Base-by-base conservation (phyloP, 2,329 filamentous ascomycete species). In the Exophiala alcalophila region DNA sequence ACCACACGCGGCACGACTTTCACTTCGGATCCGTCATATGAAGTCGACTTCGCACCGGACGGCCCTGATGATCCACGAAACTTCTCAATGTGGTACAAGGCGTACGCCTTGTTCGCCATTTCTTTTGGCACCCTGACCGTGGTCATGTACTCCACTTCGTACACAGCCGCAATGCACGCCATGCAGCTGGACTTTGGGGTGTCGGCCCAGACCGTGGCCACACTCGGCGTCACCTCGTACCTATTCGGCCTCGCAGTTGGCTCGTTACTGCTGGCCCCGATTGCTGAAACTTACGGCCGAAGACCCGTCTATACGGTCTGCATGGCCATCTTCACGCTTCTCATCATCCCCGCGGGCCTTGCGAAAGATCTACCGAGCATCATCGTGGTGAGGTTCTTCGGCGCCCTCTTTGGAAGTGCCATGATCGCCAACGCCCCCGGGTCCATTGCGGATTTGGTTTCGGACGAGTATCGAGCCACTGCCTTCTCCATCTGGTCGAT, bases 391-490 rank as follows among this genome's bases (percentile, higher is more conserved):
- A 75, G 87, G 16, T 90, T 89, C 61, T 78, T 92, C 51, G 83
- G 80, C 20, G 84, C 83, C 5, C 64, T 88, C 41, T 86, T 82
- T 37, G 84, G 86, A 3, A 78, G 86, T 4, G 86, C 84, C 28
- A 84, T 94, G 78, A 81, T 95, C 18, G 80, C 81, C 9, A 94
- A 94, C 59, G 80, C 84, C 1, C 87, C 89, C 0, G 90, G 89
- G 2, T 87, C 83, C 5, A 77, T 95, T 8, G 81, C 85, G 19
- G 90, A 96, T 61, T 83, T 95, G 35, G 81, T 86, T n/a, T 74
- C 76, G 10, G 86, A 91, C 31, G 80, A 94, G 34, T 80, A 85
- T 57, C 80, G 90, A 11, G 86, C 87, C 2, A 67, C 92, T n/a
- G 83, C 83, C 28, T 87, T 95, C 65, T 86, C 81, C 4, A 72